Conservation (phyloP, 129 eudicot genomes). For the Daucus carota region DNA sequence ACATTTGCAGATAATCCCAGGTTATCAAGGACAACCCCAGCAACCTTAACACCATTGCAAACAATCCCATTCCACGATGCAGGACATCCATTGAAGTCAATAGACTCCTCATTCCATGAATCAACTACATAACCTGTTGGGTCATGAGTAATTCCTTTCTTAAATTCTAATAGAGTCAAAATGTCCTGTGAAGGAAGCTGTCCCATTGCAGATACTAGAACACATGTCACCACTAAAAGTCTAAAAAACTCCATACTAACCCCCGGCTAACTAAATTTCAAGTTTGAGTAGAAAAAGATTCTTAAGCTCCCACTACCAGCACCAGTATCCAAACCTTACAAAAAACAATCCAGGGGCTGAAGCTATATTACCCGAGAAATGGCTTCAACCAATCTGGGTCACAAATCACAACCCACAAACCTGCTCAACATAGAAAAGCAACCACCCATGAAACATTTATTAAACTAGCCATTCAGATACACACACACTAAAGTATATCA, state of each 20-base stretch:
- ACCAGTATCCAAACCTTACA: background rate
- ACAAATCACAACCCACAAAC: background rate
- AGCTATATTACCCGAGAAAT: background rate
- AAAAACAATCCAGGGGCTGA: background rate
- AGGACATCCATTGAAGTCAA: slow-evolving; percentile 98
- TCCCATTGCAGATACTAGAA: slow-evolving; percentile 33
- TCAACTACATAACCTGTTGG: slow-evolving; percentile 79
- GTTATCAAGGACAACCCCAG: slow-evolving; percentile 84
- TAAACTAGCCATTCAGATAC: background rate
- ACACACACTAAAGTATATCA: background rate
- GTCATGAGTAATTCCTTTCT: slow-evolving; percentile 89
- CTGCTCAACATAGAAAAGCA: background rate
- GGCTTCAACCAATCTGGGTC: slow-evolving; percentile 13
- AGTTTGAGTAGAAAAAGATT: too few relatives aligned
- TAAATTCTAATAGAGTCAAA: slow-evolving; percentile 77
- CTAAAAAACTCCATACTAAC: slow-evolving; percentile 41
- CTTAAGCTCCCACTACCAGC: background rate
- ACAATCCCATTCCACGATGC: slow-evolving; percentile 97
- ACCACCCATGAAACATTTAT: background rate
- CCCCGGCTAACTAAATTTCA: background rate
- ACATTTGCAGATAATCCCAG: slow-evolving; percentile 67
- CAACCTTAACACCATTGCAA: slow-evolving; percentile 97
- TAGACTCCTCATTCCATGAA: slow-evolving; percentile 98
- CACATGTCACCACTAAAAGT: slow-evolving; percentile 34
- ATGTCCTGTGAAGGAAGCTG: slow-evolving; percentile 98